Evolutionary conservation across 78 protist genomes (phyloP).

Genomic region (Paratrimastix pyriformis): DNA sequence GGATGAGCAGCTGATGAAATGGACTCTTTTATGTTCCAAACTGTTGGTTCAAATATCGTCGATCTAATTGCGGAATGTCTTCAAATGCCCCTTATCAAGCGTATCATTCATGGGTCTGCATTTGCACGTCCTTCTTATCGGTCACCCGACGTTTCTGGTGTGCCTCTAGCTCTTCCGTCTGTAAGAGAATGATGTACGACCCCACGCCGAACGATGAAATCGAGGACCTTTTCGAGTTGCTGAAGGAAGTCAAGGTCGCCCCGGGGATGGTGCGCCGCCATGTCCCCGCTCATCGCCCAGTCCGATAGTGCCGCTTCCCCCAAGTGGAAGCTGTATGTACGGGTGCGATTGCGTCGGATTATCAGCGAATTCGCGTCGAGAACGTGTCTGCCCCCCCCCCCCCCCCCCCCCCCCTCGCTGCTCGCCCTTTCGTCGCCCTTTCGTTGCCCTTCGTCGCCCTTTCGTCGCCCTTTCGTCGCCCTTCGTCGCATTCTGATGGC

Average conservation of each 20-base stretch:
- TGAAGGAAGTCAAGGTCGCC: not conserved
- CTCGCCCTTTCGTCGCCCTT: too few relatives aligned
- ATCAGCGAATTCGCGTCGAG: conserved; percentile 21
- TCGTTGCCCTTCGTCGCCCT: too few relatives aligned
- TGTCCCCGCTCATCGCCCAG: not conserved
- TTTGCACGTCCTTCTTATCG: not conserved
- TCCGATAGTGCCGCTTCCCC: not conserved
- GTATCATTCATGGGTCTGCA: not conserved
- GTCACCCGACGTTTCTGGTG: not conserved
- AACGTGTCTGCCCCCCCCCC: not conserved
- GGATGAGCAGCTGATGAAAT: not conserved
- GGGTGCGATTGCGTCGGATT: conserved; percentile 19
- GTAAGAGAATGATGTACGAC: not conserved
- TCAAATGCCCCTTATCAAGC: not conserved
- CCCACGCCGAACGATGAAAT: conserved; percentile 16
- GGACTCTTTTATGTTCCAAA: conserved; percentile 14
- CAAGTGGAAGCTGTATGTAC: conserved; percentile 15
- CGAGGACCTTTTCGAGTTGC: conserved; percentile 14
- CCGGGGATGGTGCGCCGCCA: not conserved
- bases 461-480: too few relatives aligned
- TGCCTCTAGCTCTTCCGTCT: not conserved
- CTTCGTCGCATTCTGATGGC: too few relatives aligned
- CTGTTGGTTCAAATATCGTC: not conserved
- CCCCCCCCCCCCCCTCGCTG: too few relatives aligned
- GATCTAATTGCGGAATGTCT: not conserved